phyloP scores from a whole-genome alignment of 2,329 filamentous ascomycete species.

The Arthrobotrys entomopaga region DNA sequence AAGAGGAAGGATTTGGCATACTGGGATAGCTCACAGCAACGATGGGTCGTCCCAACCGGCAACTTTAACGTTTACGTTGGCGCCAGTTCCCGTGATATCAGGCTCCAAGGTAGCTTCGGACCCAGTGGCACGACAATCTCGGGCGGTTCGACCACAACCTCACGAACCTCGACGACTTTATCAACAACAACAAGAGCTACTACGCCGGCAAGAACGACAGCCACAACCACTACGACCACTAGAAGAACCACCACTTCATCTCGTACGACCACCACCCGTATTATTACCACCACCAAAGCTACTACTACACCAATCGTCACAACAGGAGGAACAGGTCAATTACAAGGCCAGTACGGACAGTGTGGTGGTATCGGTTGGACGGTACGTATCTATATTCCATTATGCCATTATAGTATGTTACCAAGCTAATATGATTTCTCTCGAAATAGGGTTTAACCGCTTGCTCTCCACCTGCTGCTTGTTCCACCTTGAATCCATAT shows the following conservation, averaged over 20 bases:
- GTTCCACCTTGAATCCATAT: slow-evolving; percentile 52
- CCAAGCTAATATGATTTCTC: slow-evolving; percentile 11
- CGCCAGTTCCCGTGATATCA: slow-evolving; percentile 56
- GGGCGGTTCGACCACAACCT: slow-evolving; percentile 36
- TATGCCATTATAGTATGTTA: not conserved
- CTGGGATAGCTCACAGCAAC: slow-evolving; percentile 70
- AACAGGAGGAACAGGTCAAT: slow-evolving; percentile 17
- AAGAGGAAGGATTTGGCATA: slow-evolving; percentile 72
- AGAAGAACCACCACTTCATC: slow-evolving; percentile 16
- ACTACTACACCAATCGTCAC: slow-evolving; percentile 12
- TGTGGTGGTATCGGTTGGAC: slow-evolving; percentile 47
- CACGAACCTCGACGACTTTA: slow-evolving; percentile 3
- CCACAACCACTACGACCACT: slow-evolving; percentile 14
- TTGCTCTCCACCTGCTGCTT: slow-evolving; percentile 47
- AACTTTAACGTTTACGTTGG: slow-evolving; percentile 56
- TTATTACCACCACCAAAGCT: slow-evolving; percentile 8
- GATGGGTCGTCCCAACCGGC: slow-evolving; percentile 69
- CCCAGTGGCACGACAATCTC: slow-evolving; percentile 48
- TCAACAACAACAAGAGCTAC: slow-evolving; percentile 13
- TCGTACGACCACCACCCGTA: slow-evolving; percentile 10
- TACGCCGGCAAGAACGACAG: slow-evolving; percentile 1
- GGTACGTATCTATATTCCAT: slow-evolving; percentile 28
- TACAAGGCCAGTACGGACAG: slow-evolving; percentile 48
- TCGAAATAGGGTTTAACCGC: slow-evolving; percentile 30
- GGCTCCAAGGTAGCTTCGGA: slow-evolving; percentile 45